Conservation (phyloP, 768 basidiomycete species). For the Suillus spraguei region DNA sequence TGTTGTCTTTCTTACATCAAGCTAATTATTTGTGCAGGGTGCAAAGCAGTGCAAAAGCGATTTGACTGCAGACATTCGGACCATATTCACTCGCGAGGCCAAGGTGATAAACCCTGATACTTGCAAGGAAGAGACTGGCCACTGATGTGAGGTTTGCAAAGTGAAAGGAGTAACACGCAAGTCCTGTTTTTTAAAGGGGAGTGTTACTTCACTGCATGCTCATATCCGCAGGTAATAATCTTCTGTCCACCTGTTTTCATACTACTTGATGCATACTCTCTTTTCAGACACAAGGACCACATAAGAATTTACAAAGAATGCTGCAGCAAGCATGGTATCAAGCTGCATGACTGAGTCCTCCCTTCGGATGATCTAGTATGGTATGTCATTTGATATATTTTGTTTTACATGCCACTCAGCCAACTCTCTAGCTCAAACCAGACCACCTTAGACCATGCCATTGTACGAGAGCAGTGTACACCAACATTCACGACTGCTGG, state of each 20-base stretch:
- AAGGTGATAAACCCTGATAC: no score
- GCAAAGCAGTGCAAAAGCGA: no score
- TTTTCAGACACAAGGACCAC: background rate
- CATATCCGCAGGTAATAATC: background rate
- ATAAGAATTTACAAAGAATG: background rate
- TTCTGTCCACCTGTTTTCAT: no score
- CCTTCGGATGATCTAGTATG: background rate
- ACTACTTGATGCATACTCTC: no score
- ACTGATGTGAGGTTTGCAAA: no score
- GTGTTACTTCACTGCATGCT: background rate
- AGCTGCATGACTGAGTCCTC: background rate
- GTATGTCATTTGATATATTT: no score
- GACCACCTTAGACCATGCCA: background rate
- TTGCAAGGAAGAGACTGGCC: no score
- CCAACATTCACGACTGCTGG: background rate
- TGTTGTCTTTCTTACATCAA: no score
- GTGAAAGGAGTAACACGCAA: background rate
- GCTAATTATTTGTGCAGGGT: no score
- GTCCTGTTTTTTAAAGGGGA: background rate
- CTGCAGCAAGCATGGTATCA: background rate
- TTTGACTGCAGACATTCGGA: no score
- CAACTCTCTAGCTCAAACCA: background rate
- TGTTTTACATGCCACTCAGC: background rate
- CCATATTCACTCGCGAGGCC: no score
- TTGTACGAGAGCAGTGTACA: background rate